These are phyloP conservation scores for Camelina hispida DNA, from an alignment of 345 rosid species.

Conservation along the genomic window DNA sequence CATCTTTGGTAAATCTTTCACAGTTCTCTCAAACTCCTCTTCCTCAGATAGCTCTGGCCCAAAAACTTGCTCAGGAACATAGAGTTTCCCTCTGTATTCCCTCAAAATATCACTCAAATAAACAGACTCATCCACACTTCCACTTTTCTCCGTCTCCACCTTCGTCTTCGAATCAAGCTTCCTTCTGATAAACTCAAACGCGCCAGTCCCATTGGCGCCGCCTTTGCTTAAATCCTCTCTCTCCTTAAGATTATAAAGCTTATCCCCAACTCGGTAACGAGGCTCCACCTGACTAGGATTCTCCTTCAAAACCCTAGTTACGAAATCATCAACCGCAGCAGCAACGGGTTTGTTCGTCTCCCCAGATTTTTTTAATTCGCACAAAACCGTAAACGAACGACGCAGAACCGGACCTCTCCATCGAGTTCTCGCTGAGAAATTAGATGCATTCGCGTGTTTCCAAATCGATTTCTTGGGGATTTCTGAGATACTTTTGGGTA, in stretches of 20 bases:
- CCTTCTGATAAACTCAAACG: slow-evolving; percentile 51
- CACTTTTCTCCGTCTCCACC: slow-evolving; percentile 35
- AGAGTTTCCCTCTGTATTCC: slow-evolving; percentile 84
- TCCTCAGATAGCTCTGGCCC: slow-evolving; percentile 73
- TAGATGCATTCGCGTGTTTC: slow-evolving; percentile 12
- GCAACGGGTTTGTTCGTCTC: slow-evolving; percentile 30
- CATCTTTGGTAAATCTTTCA: slow-evolving; percentile 73
- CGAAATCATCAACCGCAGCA: slow-evolving; percentile 57
- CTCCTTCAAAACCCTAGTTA: slow-evolving; percentile 72
- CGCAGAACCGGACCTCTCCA: slow-evolving; percentile 50
- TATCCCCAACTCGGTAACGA: slow-evolving; percentile 61
- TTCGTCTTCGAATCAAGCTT: slow-evolving; percentile 50
- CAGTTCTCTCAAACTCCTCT: slow-evolving; percentile 65
- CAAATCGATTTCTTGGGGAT: slow-evolving; percentile 30
- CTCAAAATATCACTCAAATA: slow-evolving; percentile 78
- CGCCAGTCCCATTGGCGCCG: slow-evolving; percentile 44
- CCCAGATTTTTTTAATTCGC: slow-evolving; percentile 49
- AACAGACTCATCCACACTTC: slow-evolving; percentile 50
- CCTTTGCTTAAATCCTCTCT: slow-evolving; percentile 56
- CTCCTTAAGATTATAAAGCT: slow-evolving; percentile 65
- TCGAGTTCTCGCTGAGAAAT: slow-evolving; percentile 39
- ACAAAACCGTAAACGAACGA: slow-evolving; percentile 58
- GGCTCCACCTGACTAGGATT: slow-evolving; percentile 89
- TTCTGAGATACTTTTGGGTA: slow-evolving; percentile 44
- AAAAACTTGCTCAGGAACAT: slow-evolving; percentile 89